Base-by-base conservation (phyloP, 768 basidiomycete species). In the Russula emetica region DNA sequence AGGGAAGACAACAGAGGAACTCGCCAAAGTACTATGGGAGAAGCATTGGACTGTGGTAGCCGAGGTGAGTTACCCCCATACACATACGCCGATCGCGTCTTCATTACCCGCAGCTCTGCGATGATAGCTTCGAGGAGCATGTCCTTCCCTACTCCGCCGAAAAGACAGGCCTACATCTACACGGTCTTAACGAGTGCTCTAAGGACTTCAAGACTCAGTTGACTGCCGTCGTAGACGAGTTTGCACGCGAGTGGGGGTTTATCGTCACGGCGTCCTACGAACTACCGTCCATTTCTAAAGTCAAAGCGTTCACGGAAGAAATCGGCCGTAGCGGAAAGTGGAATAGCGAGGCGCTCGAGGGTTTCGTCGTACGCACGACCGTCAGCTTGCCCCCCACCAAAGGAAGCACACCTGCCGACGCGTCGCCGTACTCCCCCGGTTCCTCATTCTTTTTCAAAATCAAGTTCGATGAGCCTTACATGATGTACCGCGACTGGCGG, bases 381-480 rank as follows among this genome's bases (percentile, higher is more conserved):
- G 83, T 93, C 68, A 67, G 77, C 22, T 75, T 74, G 56, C 80
- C 78, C 3, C 81, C 78, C 30, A 72, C 71, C 0, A 74, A 73
- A 56, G 73, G 69, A 60, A 69, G 52, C 26, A 47, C 72, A 24
- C 70, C 67, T n/a, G 64, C 71, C 20, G 58, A 67, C 22, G 55
- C 60, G 20, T 80, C 83, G 1, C 94, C 94, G 0, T 97, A 98
- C 71, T 73, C 79, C 0, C 75, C 86, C 0, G 92, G 88, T 34
- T 85, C 89, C 2, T 88, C 92, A 0, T 96, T 98, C 80, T 98
- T 99, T 82, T 98, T 97, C 86, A 99, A 99, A 73, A 82, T 98
- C 77, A 99, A 99, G 73, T 98, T 98, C 74, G 94, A 98, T 74
- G 93, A 98, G 71, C 96, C 96, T 2, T 99, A 99, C 73, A 86